Conservation (phyloP, 805 yeast species). For the Teunomyces gatunensis region DNA sequence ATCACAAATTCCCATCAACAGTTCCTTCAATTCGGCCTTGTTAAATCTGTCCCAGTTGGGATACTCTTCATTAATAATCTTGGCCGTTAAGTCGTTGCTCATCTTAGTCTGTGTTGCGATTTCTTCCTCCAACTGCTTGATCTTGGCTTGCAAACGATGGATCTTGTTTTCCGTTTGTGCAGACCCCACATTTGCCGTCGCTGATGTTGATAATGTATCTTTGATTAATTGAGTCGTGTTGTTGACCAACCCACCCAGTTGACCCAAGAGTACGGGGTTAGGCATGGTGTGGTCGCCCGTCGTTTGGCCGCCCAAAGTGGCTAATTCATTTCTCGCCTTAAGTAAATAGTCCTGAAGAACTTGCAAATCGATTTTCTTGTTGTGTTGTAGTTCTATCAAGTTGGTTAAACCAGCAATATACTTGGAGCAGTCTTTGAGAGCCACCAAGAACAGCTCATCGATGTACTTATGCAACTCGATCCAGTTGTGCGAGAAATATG, state of each 20-base stretch:
- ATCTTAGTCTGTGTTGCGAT: slow-evolving; percentile 41
- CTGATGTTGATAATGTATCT: slow-evolving; percentile 51
- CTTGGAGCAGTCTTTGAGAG: slow-evolving; percentile 84
- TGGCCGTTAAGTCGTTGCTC: slow-evolving; percentile 45
- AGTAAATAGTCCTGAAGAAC: slow-evolving; percentile 75
- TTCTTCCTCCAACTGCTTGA: slow-evolving; percentile 45
- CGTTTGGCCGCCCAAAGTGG: slow-evolving; percentile 19
- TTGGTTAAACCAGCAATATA: slow-evolving; percentile 48
- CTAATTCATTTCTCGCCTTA: slow-evolving; percentile 68
- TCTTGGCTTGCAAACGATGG: slow-evolving; percentile 40
- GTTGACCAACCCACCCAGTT: slow-evolving; percentile 35
- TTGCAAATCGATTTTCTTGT: slow-evolving; percentile 87
- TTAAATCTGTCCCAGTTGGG: slow-evolving; percentile 77
- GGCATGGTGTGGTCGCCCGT: slow-evolving; percentile 12
- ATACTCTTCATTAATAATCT: slow-evolving; percentile 49
- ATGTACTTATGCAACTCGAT: slow-evolving; percentile 44
- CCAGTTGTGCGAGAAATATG: slow-evolving; percentile 40
- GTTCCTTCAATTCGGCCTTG: slow-evolving; percentile 68
- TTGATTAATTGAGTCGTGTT: slow-evolving; percentile 45
- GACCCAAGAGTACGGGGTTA: slow-evolving; percentile 24
- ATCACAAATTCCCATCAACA: slow-evolving; percentile 72
- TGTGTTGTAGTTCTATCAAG: slow-evolving; percentile 80
- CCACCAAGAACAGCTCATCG: slow-evolving; percentile 78
- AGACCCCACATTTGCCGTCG: slow-evolving; percentile 39
- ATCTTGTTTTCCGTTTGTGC: slow-evolving; percentile 44